Evolutionary conservation across 192 early-diverging fungal genomes (phyloP), one percentile per base, ranked within the genome.

Genomic region (Phycomyces nitens): DNA sequence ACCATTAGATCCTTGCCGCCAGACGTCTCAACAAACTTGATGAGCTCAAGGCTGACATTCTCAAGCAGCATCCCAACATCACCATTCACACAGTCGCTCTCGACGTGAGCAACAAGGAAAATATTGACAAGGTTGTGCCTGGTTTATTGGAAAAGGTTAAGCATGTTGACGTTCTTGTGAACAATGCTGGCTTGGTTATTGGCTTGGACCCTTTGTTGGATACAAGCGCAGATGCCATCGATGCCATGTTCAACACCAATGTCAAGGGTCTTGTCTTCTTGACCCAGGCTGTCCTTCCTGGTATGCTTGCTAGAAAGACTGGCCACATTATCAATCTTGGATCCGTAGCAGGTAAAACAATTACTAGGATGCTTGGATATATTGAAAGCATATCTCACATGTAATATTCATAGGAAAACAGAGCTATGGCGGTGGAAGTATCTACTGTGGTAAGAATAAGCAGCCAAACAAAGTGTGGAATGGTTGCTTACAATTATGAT

Each of bases 251-350:
- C 42, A 90, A 91, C 57, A 94, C 92, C 51, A 97, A 97, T 72
- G 83, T 97, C 60, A 95, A 94, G 70, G 94, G 94, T 0, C 74
- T 95, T 1, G 54, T 97, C n/a, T 87, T 85, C 60, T 82, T 87
- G 1, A 90, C 89, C 6, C 86, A 92, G 44, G 90, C 90, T 2
- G 80, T 94, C 3, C 64, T 97, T 10, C 88, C 85, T 5, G 73
- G 82, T 5, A 95, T 97, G 94, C 88, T 85, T 58, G 60, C 65
- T 34, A 68, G 89, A 5, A 70, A 80, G 27, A 40, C 60, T 1
- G 95, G 94, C 2, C 87, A 92, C 58, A 81, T 97, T 59, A 90
- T 97, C 62, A 95, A 93, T 74, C 82, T 97, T 57, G 84, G 84
- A 1, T 89, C 87, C 18, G 87, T 93, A 41, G 84, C 92, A 26